A percentile compares a stretch with the other conserved stretches of the same genome.
phyloP scores from a whole-genome alignment of 306 rosid species.

The Lathyrus aphaca region DNA sequence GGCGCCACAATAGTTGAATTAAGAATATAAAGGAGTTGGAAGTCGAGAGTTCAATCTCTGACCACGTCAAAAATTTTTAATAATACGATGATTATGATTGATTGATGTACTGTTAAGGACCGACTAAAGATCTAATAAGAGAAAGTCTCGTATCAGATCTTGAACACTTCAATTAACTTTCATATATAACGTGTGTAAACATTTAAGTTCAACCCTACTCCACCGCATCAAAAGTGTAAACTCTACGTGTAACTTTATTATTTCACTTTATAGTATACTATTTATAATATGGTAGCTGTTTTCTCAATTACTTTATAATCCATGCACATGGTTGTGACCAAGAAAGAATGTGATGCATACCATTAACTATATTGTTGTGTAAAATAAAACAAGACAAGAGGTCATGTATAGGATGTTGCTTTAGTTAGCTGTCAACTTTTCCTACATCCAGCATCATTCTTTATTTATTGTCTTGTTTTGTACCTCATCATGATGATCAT shows the following conservation, averaged over 20 bases:
- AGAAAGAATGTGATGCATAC: constrained; percentile 44
- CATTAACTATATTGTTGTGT: constrained; percentile 41
- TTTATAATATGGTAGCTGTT: constrained; percentile 33
- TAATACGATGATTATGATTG: too few species aligned
- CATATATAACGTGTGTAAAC: too few species aligned
- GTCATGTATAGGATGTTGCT: constrained; percentile 41
- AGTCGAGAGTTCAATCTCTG: background rate
- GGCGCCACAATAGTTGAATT: background rate
- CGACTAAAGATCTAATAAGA: too few species aligned
- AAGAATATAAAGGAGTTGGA: too few species aligned
- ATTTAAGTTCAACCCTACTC: too few species aligned
- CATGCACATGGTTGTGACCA: constrained; percentile 52
- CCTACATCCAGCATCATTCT: constrained; percentile 35
- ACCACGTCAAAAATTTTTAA: too few species aligned
- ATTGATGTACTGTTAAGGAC: too few species aligned
- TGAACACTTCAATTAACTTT: too few species aligned
- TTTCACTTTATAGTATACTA: constrained; percentile 35
- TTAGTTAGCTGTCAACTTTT: constrained; percentile 56
- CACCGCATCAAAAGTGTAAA: too few species aligned
- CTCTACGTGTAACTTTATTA: constrained; percentile 27
- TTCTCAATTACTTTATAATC: constrained; percentile 38
- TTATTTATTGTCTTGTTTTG: constrained; percentile 41
- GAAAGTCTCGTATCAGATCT: too few species aligned
- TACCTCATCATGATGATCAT: constrained; percentile 35
- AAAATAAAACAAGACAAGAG: constrained; percentile 41